Conservation (phyloP, 805 yeast genomes). For the Lachancea waltii region DNA sequence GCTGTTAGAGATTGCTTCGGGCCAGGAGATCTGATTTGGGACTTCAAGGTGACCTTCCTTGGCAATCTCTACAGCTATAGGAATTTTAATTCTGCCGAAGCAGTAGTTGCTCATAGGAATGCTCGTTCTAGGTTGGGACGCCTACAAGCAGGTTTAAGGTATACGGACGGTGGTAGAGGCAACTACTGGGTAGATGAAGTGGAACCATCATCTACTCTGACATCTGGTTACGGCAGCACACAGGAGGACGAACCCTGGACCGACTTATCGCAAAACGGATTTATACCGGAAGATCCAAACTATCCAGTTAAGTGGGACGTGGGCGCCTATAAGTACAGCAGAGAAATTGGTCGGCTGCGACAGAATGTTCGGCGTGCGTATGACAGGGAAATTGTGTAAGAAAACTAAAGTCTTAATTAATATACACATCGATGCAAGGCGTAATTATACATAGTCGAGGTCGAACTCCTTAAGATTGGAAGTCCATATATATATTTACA, state of each 20-base stretch:
- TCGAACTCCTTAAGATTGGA: background rate
- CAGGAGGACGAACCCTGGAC: slow-evolving; percentile 22
- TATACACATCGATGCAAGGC: background rate
- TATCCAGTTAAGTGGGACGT: slow-evolving; percentile 31
- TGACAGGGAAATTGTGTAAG: no score
- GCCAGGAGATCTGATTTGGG: slow-evolving; percentile 68
- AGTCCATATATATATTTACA: slow-evolving; percentile 1
- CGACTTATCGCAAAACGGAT: slow-evolving; percentile 18
- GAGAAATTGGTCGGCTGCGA: slow-evolving; percentile 21
- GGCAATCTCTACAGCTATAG: slow-evolving; percentile 76
- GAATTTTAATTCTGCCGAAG: slow-evolving; percentile 76
- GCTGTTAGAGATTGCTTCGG: slow-evolving; percentile 79
- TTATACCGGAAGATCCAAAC: slow-evolving; percentile 29
- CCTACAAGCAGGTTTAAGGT: slow-evolving; percentile 77
- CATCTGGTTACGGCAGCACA: slow-evolving; percentile 7
- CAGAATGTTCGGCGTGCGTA: slow-evolving; percentile 4
- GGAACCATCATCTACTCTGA: slow-evolving; percentile 2
- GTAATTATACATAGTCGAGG: background rate
- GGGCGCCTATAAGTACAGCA: slow-evolving; percentile 24
- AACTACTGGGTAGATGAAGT: slow-evolving; percentile 68
- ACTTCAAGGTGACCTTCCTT: slow-evolving; percentile 60
- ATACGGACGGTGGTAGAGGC: slow-evolving; percentile 66
- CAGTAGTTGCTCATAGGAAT: slow-evolving; percentile 61
- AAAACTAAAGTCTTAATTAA: no score
- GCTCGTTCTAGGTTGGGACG: slow-evolving; percentile 58